Base-by-base conservation (phyloP, 148 eudicot species). In the Pouteria glomerata region DNA sequence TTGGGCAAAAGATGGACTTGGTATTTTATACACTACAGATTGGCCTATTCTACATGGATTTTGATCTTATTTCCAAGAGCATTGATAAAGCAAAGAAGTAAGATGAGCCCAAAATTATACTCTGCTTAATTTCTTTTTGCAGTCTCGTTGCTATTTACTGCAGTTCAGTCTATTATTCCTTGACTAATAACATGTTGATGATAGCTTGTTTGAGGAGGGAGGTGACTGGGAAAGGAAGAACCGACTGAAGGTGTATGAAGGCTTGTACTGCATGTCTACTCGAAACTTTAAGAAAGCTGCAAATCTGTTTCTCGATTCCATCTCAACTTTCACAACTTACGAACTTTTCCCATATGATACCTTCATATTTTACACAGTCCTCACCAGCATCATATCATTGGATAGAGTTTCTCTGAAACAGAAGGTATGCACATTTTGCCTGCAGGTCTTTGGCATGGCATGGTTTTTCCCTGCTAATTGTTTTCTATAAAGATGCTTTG, bases 211-310 rank as follows among this genome's bases (percentile, higher is more conserved):
- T 80, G 99, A 95, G 77, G 96, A 95, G 78, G 99, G 99, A 63
- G 99, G 99, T 77, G 99, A 95, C 73, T 95, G 97, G 97, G 99
- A 95, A 66, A 91, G 99, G 73, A 95, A 95, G 84, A 95, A 95
- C 75, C 91, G 98, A 11, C 77, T 95, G 86, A 95, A 95, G 91
- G 96, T 95, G 77, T 95, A 95, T 73, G 99, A 95, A 81, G 99
- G 99, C 69, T 78, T 95, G 72, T 91, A 76, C 73, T 91, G 89
- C 89, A 82, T 95, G 96, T 82, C 99, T 51, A 91, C 96, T 51
- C 86, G 99, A 42, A 90, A 91, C 79, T 95, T 95, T 76, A 88
- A 88, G 79, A 87, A 90, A 78, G 99, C 99, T 18, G 88, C 99
- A 7, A 79, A 80, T 73, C 82, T 95, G 69, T 89, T 91, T 74